Percentiles rank a stretch among this genome's conserved stretches.
These are phyloP conservation scores for Stachybotrys chlorohalonatus DNA, from an alignment of 2,329 filamentous ascomycete genomes.

Conservation along the genomic window DNA sequence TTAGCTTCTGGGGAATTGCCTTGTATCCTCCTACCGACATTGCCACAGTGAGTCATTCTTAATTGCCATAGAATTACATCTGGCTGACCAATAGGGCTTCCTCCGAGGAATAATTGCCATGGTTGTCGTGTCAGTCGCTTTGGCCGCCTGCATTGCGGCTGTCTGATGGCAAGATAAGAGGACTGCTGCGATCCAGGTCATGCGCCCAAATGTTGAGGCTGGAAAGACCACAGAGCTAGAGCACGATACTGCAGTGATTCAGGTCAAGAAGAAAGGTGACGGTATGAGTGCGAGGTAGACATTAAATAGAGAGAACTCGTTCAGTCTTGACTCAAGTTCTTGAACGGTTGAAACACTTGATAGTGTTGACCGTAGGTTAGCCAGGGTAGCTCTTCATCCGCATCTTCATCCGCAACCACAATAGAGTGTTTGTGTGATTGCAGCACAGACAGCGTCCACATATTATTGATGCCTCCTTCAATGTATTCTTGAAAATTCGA, in stretches of 20 bases:
- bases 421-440: slow-evolving; percentile 66
- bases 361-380: slow-evolving; percentile 54
- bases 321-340: not conserved
- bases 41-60: slow-evolving; percentile 18
- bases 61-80: not conserved
- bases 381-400: slow-evolving; percentile 37
- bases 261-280: not conserved
- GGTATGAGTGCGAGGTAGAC: not conserved
- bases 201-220: slow-evolving; percentile 2
- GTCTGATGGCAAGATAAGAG: slow-evolving; percentile 9
- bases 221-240: not conserved
- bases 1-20: slow-evolving; percentile 28
- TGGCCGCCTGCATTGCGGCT: slow-evolving; percentile 5
- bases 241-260: not conserved
- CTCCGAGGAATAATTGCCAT: slow-evolving; percentile 24
- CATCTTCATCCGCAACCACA: slow-evolving; percentile 68
- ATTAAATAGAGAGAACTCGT: not conserved
- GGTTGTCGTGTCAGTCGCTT: slow-evolving; percentile 11
- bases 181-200: slow-evolving; percentile 2
- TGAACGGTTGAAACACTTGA: slow-evolving; percentile 28
- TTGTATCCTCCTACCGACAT: slow-evolving; percentile 25
- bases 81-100: slow-evolving; percentile 4
- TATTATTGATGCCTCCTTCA: slow-evolving; percentile 67
- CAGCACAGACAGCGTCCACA: slow-evolving; percentile 68
- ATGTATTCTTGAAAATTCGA: slow-evolving; percentile 63